Evolutionary conservation across 1,139 yeast species (phyloP).

Genomic region (Pichia sp.): DNA sequence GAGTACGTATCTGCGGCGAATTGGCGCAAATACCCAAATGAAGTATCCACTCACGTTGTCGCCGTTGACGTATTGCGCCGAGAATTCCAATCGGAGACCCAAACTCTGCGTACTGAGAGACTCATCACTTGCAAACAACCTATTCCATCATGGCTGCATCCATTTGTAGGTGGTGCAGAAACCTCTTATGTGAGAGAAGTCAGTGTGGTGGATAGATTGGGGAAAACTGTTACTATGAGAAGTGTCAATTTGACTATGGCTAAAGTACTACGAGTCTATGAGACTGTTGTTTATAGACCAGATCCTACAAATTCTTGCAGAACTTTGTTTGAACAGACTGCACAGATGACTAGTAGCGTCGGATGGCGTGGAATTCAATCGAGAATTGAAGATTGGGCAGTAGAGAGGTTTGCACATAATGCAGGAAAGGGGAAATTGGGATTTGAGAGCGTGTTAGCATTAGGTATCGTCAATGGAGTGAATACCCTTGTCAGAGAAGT

Average conservation of each 20-base stretch:
- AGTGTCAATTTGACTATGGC: conserved; percentile 85
- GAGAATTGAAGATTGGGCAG: conserved; percentile 87
- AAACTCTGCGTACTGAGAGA: conserved; percentile 71
- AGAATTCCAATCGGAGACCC: conserved; percentile 49
- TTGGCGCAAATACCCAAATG: conserved; percentile 96
- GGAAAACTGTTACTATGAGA: conserved; percentile 64
- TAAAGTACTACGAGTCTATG: conserved; percentile 71
- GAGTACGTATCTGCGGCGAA: conserved; percentile 93
- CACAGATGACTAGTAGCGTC: conserved; percentile 84
- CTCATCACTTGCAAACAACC: conserved; percentile 85
- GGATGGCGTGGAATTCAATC: conserved; percentile 63
- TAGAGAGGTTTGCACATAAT: conserved; percentile 81
- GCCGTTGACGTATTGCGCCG: conserved; percentile 85
- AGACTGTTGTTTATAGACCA: conserved; percentile 75
- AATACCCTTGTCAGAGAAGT: conserved; percentile 16
- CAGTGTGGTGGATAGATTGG: conserved; percentile 68
- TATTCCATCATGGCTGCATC: conserved; percentile 75
- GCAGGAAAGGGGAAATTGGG: conserved; percentile 78
- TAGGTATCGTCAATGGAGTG: conserved; percentile 23
- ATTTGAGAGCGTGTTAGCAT: conserved; percentile 64
- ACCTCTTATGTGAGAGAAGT: conserved; percentile 83
- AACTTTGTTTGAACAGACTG: conserved; percentile 73
- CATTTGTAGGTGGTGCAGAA: conserved; percentile 67
- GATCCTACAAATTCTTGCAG: conserved; percentile 44
- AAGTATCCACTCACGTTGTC: conserved; percentile 85